Conservation (phyloP, 1,284 basidiomycete genomes). For the Cryptococcus depauperatus region DNA sequence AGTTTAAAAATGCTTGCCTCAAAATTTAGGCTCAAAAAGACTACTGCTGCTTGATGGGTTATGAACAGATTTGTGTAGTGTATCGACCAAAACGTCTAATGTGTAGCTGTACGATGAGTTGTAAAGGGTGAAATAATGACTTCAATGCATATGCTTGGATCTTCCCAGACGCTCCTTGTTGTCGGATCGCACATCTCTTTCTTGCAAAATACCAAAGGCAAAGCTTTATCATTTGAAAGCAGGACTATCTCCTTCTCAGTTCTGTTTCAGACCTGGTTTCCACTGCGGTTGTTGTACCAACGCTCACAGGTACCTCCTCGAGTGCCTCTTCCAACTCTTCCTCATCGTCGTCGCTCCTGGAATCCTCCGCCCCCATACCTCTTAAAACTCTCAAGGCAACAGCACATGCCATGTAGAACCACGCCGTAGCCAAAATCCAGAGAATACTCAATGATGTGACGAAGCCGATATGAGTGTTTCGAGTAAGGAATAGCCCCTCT, state of each 20-base stretch:
- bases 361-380: slow-evolving; percentile 73
- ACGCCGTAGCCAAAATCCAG: slow-evolving; percentile 65
- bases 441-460: slow-evolving; percentile 50
- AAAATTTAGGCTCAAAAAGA: too few species aligned
- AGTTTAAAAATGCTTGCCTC: too few species aligned
- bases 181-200: too few species aligned
- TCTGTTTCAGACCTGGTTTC: neutral
- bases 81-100: too few species aligned
- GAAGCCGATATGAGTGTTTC: slow-evolving; percentile 51
- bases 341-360: slow-evolving; percentile 51
- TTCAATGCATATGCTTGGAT: too few species aligned
- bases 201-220: too few species aligned
- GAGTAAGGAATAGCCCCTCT: slow-evolving; percentile 54
- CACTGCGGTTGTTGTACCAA: slow-evolving; percentile 1
- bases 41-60: too few species aligned
- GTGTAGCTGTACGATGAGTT: too few species aligned
- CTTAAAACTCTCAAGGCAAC: slow-evolving; percentile 72
- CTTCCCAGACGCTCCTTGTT: too few species aligned
- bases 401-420: slow-evolving; percentile 77
- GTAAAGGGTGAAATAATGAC: too few species aligned
- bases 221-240: too few species aligned
- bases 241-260: slow-evolving; percentile 9
- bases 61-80: too few species aligned
- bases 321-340: slow-evolving; percentile 6
- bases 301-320: slow-evolving; percentile 8